Evolutionary conservation across 2,329 filamentous ascomycete genomes (phyloP), one percentile per base, ranked within the genome.

Genomic region (Epicoccum nigrum): DNA sequence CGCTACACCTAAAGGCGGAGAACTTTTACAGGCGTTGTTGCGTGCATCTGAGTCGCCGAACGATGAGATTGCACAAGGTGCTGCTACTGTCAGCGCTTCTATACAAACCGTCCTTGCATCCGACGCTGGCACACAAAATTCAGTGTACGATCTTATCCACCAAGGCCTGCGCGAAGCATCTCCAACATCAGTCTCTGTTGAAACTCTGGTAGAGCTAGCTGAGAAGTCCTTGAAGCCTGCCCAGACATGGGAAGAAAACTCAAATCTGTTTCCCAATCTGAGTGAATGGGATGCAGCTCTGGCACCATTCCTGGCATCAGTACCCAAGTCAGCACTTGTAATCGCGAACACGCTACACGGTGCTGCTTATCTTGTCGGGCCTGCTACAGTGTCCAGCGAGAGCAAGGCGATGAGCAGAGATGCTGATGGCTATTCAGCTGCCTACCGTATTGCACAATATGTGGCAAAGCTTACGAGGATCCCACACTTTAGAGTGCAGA

Each of bases 401-500:
- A 37, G 54, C 56, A 62, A 59, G 50, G 64, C 62, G 35, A 73
- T 81, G 13, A 67, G 76, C 25, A 79, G 87, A 34, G 92, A 96
- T 67, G 77, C 81, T 4, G 82, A 83, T 57, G 89, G 89, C 0
- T 83, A 86, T 25, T 90, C 90, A 2, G 78, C 89, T 45, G 85
- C 90, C 1, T 83, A 90, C 12, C 82, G 93, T 47, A 89, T 95
- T 76, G 85, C 87, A 1, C 79, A 87, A 40, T 96, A 92, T 68
- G 82, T 85, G 0, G 77, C 80, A 5, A 81, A 80, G 40, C 68
- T 94, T 0, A 67, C 92, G 25, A 73, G 75, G 15, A 70, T 69
- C 1, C 71, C 71, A 2, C 69, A 76, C 59, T 69, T 34, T 68
- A 71, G 33, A 56, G 70, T 41, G 62, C 74, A 47, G 64, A 73